These are phyloP conservation scores for Daldinia childiae DNA, from an alignment of 495 filamentous ascomycete genomes.

Conservation along the genomic window DNA sequence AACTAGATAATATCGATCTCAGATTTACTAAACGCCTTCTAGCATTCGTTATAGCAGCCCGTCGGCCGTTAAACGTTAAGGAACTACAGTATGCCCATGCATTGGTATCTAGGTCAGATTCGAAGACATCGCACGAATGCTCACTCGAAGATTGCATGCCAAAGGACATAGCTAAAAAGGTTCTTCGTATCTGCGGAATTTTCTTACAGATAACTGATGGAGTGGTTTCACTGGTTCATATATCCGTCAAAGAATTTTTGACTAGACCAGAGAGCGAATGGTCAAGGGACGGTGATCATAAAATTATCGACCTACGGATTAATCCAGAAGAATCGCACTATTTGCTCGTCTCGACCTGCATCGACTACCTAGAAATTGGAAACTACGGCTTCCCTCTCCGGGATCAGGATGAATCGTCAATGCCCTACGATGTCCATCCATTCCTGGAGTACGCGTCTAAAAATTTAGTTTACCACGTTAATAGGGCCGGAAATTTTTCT, in stretches of 20 bases:
- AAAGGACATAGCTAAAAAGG: background rate
- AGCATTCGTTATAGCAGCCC: background rate
- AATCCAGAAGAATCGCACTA: background rate
- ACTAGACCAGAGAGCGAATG: background rate
- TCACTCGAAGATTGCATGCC: background rate
- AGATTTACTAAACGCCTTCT: background rate
- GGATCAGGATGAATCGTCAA: background rate
- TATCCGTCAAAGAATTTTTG: background rate
- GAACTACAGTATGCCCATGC: background rate
- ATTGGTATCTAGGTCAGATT: background rate
- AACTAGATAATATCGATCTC: background rate
- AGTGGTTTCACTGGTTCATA: background rate
- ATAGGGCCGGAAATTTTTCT: background rate
- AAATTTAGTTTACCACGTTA: background rate
- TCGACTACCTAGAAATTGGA: background rate
- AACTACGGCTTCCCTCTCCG: background rate
- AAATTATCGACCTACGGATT: background rate
- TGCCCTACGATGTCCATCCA: background rate
- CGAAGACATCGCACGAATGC: background rate
- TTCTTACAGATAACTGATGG: background rate
- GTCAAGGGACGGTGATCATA: background rate
- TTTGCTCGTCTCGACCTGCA: background rate
- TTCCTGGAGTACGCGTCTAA: background rate
- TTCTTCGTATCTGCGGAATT: background rate
- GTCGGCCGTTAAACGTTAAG: background rate